These are phyloP conservation scores for Penicillium polonicum DNA, from an alignment of 2,329 filamentous ascomycete species.

Conservation along the genomic window DNA sequence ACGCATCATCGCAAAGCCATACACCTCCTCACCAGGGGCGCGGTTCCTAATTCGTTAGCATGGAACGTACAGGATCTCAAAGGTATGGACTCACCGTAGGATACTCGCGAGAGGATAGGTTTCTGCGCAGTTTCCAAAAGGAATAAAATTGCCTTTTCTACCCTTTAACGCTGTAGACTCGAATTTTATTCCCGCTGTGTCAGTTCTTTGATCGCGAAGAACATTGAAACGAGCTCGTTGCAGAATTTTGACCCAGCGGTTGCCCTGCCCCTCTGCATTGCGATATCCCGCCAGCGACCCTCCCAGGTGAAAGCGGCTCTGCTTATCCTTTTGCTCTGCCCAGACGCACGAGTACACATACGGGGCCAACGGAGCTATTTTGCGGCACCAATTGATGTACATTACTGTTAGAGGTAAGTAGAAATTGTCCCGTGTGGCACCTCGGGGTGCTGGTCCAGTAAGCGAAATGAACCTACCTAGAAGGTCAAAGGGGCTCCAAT, in stretches of 20 bases:
- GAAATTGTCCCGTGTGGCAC: not conserved
- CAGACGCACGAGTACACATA: not conserved
- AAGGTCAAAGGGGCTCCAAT: not conserved
- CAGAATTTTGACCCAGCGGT: not conserved
- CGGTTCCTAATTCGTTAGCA: not conserved
- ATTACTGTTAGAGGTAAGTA: not conserved
- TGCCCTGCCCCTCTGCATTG: too few species aligned
- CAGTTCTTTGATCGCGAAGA: not conserved
- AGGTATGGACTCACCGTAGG: not conserved
- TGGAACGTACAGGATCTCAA: not conserved
- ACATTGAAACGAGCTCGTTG: not conserved
- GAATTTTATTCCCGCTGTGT: not conserved
- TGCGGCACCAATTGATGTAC: not conserved
- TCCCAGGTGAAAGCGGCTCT: not conserved
- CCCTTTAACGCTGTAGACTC: too few species aligned
- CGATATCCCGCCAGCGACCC: not conserved
- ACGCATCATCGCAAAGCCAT: not conserved
- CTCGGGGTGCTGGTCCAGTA: not conserved
- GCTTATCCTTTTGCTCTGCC: not conserved
- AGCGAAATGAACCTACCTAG: not conserved
- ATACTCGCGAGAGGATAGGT: not conserved
- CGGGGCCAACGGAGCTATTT: not conserved
- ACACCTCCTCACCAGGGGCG: not conserved
- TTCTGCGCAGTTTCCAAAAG: not conserved
- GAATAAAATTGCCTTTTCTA: accelerated